Evolutionary conservation across 1,139 yeast genomes (phyloP).

Genomic region (Taiozyma sp.): DNA sequence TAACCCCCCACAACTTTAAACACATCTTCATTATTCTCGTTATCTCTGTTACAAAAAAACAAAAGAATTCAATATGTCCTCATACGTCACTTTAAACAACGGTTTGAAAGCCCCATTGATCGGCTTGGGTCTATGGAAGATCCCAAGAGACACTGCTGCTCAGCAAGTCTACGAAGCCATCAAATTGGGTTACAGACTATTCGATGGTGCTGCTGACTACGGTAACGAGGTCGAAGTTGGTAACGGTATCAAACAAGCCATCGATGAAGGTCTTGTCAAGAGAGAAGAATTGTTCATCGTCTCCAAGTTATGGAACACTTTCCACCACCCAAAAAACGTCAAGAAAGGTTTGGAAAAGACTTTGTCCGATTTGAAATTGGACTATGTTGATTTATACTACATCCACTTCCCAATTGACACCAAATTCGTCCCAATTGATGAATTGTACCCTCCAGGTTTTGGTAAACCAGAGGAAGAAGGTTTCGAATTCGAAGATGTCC

Average conservation of each 20-base stretch:
- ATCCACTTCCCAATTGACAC: conserved; percentile 80
- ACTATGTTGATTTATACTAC: conserved; percentile 67
- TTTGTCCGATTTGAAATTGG: conserved; percentile 57
- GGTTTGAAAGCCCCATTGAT: conserved; percentile 58
- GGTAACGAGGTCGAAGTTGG: conserved; percentile 77
- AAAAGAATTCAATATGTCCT: conserved; percentile 13
- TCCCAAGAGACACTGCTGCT: conserved; percentile 49
- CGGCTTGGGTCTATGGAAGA: conserved; percentile 69
- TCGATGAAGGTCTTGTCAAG: conserved; percentile 59
- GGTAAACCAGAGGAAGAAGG: conserved; percentile 43
- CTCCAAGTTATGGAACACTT: conserved; percentile 78
- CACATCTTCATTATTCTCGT: neutral
- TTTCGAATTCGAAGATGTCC: conserved; percentile 62
- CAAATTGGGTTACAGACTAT: conserved; percentile 65
- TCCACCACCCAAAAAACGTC: conserved; percentile 55
- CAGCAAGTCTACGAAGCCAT: conserved; percentile 61
- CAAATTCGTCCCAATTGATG: conserved; percentile 66
- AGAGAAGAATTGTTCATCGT: conserved; percentile 72
- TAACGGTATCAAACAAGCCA: conserved; percentile 56
- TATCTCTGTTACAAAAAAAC: neutral
- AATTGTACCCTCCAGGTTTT: conserved; percentile 67
- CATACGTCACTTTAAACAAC: conserved; percentile 45
- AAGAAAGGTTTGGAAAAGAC: conserved; percentile 54
- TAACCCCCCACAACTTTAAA: neutral
- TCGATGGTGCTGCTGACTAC: conserved; percentile 75